Conservation (phyloP, 345 rosid species). For the Lagerstroemia speciosa region DNA sequence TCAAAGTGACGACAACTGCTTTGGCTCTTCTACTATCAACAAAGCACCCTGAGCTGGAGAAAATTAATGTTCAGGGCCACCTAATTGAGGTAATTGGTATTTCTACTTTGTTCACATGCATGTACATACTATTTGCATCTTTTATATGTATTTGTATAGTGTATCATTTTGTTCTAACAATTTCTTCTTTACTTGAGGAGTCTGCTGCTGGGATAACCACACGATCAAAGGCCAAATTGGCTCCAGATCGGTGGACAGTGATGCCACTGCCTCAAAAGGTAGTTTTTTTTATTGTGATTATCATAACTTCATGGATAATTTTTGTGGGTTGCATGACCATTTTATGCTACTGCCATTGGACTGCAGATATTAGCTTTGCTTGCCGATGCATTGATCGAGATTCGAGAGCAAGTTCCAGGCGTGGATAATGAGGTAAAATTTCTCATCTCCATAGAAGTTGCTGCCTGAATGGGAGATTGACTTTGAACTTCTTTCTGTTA, state of each 20-base stretch:
- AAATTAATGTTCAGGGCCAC: constrained; percentile 67
- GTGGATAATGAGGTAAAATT: constrained; percentile 55
- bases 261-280: constrained; percentile 78
- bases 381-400: constrained; percentile 71
- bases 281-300: constrained; percentile 8
- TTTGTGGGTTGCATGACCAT: neutral
- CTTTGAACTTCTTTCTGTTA: neutral
- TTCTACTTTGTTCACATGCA: constrained; percentile 1
- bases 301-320: neutral
- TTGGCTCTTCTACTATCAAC: constrained; percentile 68
- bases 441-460: neutral
- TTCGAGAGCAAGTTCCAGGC: constrained; percentile 59
- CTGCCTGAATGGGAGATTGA: neutral
- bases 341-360: neutral
- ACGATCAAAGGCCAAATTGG: constrained; percentile 75
- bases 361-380: constrained; percentile 68
- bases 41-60: constrained; percentile 61
- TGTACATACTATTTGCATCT: constrained; percentile 8
- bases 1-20: constrained; percentile 79
- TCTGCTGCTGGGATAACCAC: constrained; percentile 69
- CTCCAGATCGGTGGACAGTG: constrained; percentile 83
- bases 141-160: neutral
- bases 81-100: constrained; percentile 43
- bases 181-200: constrained; percentile 20
- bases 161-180: constrained; percentile 6